These are phyloP conservation scores for Ciborinia camelliae DNA, from an alignment of 2,329 filamentous ascomycete species.

Conservation along the genomic window DNA sequence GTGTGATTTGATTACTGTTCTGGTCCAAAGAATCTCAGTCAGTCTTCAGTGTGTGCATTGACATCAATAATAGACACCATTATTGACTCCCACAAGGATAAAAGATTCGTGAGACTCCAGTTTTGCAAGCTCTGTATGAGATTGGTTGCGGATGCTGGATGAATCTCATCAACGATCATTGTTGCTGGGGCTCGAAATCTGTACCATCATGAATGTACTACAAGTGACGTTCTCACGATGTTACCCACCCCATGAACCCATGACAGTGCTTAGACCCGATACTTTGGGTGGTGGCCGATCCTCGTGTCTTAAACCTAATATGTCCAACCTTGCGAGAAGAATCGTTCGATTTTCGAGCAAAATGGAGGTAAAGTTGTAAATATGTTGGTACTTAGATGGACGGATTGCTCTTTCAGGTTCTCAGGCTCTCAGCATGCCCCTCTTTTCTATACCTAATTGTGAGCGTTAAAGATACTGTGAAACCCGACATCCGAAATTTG, in stretches of 20 bases:
- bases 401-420: no score
- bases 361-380: not conserved
- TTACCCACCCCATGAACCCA: not conserved
- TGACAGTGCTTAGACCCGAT: slow-evolving; percentile 5
- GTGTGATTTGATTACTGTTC: no score
- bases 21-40: not conserved
- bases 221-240: slow-evolving; percentile 10
- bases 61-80: not conserved
- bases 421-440: no score
- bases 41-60: not conserved
- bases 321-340: slow-evolving; percentile 8
- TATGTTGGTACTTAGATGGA: not conserved
- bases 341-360: not conserved
- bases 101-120: no score
- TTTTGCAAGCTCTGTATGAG: not conserved
- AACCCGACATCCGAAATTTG: not conserved
- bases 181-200: slow-evolving; percentile 6
- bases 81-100: not conserved
- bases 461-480: not conserved
- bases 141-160: slow-evolving; percentile 1
- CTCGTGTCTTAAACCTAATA: not conserved
- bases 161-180: not conserved
- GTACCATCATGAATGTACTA: not conserved
- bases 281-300: not conserved
- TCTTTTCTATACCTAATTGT: no score